Evolutionary conservation across 225 moss, liverwort and hornwort species (phyloP), one percentile per base, ranked within the genome.

Genomic region (Polytrichum formosum): DNA sequence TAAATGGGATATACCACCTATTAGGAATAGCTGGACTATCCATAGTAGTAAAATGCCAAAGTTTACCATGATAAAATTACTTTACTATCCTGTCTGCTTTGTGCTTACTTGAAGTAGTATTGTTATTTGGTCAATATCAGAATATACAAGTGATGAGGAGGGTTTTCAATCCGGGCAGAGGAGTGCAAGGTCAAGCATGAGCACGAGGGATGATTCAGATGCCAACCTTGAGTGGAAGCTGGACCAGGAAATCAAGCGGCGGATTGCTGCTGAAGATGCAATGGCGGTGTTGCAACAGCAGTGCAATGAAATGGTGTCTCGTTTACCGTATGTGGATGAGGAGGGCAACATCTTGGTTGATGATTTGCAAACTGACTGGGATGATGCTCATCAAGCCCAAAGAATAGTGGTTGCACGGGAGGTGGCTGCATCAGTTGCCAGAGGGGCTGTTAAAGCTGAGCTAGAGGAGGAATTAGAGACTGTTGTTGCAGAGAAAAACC

Each of bases 261-360:
- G 93, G 71, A 88, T 88, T 37, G 87, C 81, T 70, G 90, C 92
- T 19, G 96, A 97, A 87, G 96, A 93, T 75, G 96, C 92, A 53
- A 82, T 92, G 83, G 83, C 85, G 76, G 80, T 86, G 29, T 86
- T 97, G 78, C 93, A 90, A 79, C 86, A 85, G 61, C 93, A 97
- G 64, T 87, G 92, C 70, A 77, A 85, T 75, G 92, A 87, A 82
- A 92, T 91, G 90, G 87, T 83, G 56, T 91, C 83, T 76, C 80
- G 83, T 75, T 55, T 88, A 54, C 79, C 78, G 63, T 87, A 82
- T 59, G 69, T 74, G 79, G 85, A 88, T 68, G 70, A 74, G 33
- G 85, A 74, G 77, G 70, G 26, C 59, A 63, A 72, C 74, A 77
- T 74, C 58, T 64, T 88, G 84, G 70, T 76, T 67, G 84, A 79